phyloP scores from a whole-genome alignment of 805 yeast genomes.

The Spathaspora girioi region DNA sequence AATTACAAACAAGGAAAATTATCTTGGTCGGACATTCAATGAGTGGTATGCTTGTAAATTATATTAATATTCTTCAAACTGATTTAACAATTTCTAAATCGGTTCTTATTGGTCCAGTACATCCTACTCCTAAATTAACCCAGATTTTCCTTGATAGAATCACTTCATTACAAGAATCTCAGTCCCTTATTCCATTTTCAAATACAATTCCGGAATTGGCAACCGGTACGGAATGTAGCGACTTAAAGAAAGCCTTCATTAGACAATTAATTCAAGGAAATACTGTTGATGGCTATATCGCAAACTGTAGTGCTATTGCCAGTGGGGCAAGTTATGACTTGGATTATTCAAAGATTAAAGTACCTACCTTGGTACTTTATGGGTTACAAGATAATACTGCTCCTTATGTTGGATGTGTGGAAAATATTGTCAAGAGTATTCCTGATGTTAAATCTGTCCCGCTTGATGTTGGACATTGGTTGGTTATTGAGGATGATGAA shows the following conservation, averaged over 20 bases:
- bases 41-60: conserved; percentile 12
- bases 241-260: conserved; percentile 9
- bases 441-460: not conserved
- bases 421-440: conserved; percentile 5
- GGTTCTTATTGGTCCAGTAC: conserved; percentile 11
- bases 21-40: conserved; percentile 11
- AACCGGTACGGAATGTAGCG: conserved; percentile 5
- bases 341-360: conserved; percentile 3
- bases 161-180: conserved; percentile 1
- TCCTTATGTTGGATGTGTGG: conserved; percentile 8
- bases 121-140: conserved; percentile 6
- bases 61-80: conserved; percentile 3
- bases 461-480: conserved; percentile 11
- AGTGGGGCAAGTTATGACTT: conserved; percentile 7
- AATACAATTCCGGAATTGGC: conserved; percentile 6
- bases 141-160: conserved; percentile 7
- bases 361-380: conserved; percentile 8
- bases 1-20: not conserved
- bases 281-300: conserved; percentile 10
- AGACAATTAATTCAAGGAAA: conserved; percentile 10
- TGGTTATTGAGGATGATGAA: conserved; percentile 9
- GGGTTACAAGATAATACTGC: conserved; percentile 11
- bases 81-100: not conserved
- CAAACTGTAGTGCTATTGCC: conserved; percentile 10
- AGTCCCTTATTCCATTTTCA: conserved; percentile 3